Percentiles rank a stretch among this genome's conserved stretches.
Evolutionary conservation across 306 rosid genomes (phyloP).

Genomic region (Malus domestica): DNA sequence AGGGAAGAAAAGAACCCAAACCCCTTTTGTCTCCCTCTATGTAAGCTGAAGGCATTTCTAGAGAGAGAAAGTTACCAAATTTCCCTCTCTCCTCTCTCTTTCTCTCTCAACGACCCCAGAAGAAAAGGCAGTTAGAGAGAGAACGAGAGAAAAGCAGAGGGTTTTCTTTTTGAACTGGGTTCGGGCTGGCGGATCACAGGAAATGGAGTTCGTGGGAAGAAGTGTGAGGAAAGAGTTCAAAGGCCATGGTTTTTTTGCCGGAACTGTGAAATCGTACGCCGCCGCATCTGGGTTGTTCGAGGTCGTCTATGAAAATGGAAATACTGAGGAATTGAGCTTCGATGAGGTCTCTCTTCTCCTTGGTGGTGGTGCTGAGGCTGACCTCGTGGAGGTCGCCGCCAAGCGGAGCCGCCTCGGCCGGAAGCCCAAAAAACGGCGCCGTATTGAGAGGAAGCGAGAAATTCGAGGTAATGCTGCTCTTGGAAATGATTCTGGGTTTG

Average conservation of each 20-base stretch:
- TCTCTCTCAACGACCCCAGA: background rate
- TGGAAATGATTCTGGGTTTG: slow-evolving; percentile 23
- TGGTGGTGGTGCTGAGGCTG: slow-evolving; percentile 21
- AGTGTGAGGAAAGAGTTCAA: slow-evolving; percentile 47
- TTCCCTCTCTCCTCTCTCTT: slow-evolving; percentile 1
- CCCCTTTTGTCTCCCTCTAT: slow-evolving; percentile 10
- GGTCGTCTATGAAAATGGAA: slow-evolving; percentile 58
- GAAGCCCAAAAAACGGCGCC: slow-evolving; percentile 67
- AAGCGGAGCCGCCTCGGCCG: slow-evolving; percentile 34
- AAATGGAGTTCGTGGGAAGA: slow-evolving; percentile 74
- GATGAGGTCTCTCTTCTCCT: slow-evolving; percentile 41
- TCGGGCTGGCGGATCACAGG: slow-evolving; percentile 30
- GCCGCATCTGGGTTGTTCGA: slow-evolving; percentile 47
- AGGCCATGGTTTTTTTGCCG: slow-evolving; percentile 40
- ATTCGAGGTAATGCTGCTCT: slow-evolving; percentile 34
- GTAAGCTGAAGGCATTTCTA: slow-evolving; percentile 35
- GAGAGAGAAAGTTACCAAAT: slow-evolving; percentile 15
- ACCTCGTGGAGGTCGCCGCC: slow-evolving; percentile 19
- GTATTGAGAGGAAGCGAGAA: slow-evolving; percentile 23
- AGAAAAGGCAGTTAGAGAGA: slow-evolving; percentile 3
- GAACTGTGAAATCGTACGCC: slow-evolving; percentile 73
- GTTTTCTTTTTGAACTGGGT: background rate
- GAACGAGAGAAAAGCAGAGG: slow-evolving; percentile 3
- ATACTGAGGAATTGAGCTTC: slow-evolving; percentile 54
- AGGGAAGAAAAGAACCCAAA: background rate